Evolutionary conservation across 2,329 filamentous ascomycete genomes (phyloP), one percentile per base, ranked within the genome.

Genomic region (Chaetoscypha palmicola): DNA sequence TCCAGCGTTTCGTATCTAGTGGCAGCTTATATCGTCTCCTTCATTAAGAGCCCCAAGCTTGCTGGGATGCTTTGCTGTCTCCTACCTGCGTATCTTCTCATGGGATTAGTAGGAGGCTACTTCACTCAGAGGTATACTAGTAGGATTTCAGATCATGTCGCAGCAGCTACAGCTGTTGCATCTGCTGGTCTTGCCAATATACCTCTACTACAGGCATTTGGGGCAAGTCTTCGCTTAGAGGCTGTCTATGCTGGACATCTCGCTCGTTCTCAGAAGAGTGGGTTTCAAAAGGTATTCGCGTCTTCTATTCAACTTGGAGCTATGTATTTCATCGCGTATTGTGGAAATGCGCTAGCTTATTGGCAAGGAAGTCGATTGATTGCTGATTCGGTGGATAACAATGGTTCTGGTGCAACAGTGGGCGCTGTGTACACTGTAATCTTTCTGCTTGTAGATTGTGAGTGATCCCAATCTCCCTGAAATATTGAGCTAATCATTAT

Each of bases 21-120:
- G 26, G 72, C 76, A 0, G 72, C 76, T 0, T 78, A 76, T 46
- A 66, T 77, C 5, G 71, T 79, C n/a, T 74, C 74, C 1, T 79
- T 79, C 49, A 71, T 76, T 57, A 74, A 77, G 51, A 68, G 76
- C 50, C 64, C 68, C 14, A 65, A 65, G 36, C 64, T 81, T 4
- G 73, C 76, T 9, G 73, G 66, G 10, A 74, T 77, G 59, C 33
- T 43, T 5, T 30, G 16, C 12, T 36, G 26, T 2, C 17, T 43
- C 21, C 14, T 43, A 8, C 74, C 55, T 10, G 49, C 51, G 14
- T 58, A 49, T 22, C 47, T 58, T 20, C 26, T 58, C 3, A 55
- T 58, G 71, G 66, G 68, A 2, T 65, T 71, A 24, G 63, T 72
- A 41, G 73, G 72, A 46, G 67, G 68, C 17, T 62, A 69, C 48